phyloP scores from a whole-genome alignment of 768 basidiomycete species.

The Auriscalpium microsporum region DNA sequence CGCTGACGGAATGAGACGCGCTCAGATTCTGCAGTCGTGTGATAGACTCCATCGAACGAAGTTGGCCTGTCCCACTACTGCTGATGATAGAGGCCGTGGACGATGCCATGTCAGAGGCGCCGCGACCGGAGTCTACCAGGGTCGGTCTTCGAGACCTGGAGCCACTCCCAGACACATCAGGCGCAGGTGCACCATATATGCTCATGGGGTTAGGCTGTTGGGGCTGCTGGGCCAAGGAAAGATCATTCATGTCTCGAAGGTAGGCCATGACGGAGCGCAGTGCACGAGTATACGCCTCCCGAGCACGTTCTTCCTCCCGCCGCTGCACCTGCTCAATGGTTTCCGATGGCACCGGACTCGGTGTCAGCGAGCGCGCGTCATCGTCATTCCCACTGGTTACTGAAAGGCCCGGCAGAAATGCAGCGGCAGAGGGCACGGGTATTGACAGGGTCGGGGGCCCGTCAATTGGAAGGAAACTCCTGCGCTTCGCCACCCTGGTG shows the following conservation, averaged over 20 bases:
- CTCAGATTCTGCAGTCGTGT: constrained; percentile 50
- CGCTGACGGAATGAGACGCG: constrained; percentile 59
- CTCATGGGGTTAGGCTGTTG: constrained; percentile 45
- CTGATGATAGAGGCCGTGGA: constrained; percentile 32
- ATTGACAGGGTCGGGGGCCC: constrained; percentile 53
- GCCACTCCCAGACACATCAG: constrained; percentile 28
- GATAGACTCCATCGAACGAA: constrained; percentile 61
- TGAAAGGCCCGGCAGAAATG: constrained; percentile 47
- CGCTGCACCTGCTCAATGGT: constrained; percentile 41
- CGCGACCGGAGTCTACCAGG: constrained; percentile 46
- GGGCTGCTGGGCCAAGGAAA: constrained; percentile 53
- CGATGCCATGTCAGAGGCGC: constrained; percentile 41
- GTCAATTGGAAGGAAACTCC: constrained; percentile 87
- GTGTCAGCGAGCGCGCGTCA: constrained; percentile 21
- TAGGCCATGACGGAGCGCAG: constrained; percentile 93
- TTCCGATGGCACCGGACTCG: constrained; percentile 36
- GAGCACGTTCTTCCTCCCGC: constrained; percentile 62
- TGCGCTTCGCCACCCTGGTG: constrained; percentile 55
- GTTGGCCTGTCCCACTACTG: constrained; percentile 40
- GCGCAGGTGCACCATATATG: constrained; percentile 46
- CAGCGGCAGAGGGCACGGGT: constrained; percentile 52
- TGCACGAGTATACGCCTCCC: constrained; percentile 70
- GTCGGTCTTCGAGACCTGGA: constrained; percentile 61
- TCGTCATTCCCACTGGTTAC: constrained; percentile 31
- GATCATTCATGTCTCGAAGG: constrained; percentile 89